These are phyloP conservation scores for Pseudonitzschia pungens DNA, from an alignment of 108 stramenopile species.

Conservation along the genomic window DNA sequence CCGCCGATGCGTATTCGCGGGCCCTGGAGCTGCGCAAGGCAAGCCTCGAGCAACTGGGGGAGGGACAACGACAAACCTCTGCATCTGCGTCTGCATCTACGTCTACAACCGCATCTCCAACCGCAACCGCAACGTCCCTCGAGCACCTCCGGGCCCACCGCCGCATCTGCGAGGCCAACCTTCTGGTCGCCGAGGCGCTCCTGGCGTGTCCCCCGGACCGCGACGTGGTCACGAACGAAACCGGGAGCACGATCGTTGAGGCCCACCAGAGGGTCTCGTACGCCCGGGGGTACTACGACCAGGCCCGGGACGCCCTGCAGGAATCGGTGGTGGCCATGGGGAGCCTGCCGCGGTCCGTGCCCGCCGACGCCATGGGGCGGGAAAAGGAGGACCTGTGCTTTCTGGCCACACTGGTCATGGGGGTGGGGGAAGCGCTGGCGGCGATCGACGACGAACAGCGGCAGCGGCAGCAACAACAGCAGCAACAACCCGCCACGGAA, in stretches of 20 bases:
- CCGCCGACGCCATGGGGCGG: slow-evolving; percentile 44
- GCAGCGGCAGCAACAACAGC: too few relatives aligned
- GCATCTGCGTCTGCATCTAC: not conserved
- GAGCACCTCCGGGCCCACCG: slow-evolving; percentile 49
- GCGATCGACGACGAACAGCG: slow-evolving; percentile 47
- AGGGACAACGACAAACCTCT: too few relatives aligned
- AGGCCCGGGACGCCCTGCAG: slow-evolving; percentile 66
- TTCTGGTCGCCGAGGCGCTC: slow-evolving; percentile 72
- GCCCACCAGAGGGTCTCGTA: slow-evolving; percentile 63
- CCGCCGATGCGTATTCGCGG: slow-evolving; percentile 75
- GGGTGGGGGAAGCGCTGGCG: slow-evolving; percentile 61
- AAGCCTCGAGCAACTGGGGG: slow-evolving; percentile 26
- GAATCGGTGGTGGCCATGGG: slow-evolving; percentile 65
- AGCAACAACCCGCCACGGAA: slow-evolving; percentile 20
- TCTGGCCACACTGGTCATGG: slow-evolving; percentile 71
- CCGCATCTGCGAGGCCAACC: slow-evolving; percentile 57
- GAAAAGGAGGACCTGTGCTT: slow-evolving; percentile 81
- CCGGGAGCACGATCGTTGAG: slow-evolving; percentile 53
- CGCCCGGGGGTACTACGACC: slow-evolving; percentile 74
- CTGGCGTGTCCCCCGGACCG: slow-evolving; percentile 56
- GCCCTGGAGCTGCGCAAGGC: slow-evolving; percentile 62
- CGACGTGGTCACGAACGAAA: slow-evolving; percentile 68
- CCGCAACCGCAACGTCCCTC: slow-evolving; percentile 2
- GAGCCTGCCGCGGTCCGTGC: slow-evolving; percentile 42
- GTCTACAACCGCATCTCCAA: not conserved